These are phyloP conservation scores for Ophiocordyceps camponoti-saundersi DNA, from an alignment of 2,329 filamentous ascomycete genomes.

Conservation along the genomic window DNA sequence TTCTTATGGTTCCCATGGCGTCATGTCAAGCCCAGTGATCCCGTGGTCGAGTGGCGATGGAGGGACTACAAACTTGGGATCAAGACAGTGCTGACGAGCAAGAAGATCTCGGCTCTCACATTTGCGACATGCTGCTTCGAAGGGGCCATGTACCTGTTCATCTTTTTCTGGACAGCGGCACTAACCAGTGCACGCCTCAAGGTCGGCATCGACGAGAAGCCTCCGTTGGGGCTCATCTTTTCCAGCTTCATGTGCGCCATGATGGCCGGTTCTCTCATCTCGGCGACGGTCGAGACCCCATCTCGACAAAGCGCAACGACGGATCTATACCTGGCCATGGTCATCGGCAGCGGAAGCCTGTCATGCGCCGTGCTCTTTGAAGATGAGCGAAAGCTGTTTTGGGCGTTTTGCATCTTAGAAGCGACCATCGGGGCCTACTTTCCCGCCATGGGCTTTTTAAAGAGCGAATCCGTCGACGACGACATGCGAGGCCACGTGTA, in stretches of 20 bases:
- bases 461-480: slow-evolving; percentile 36
- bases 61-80: background rate
- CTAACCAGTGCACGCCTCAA: slow-evolving; percentile 24
- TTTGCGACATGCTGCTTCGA: slow-evolving; percentile 41
- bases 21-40: background rate
- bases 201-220: slow-evolving; percentile 10
- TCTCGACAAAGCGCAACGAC: slow-evolving; percentile 8
- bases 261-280: slow-evolving; percentile 31
- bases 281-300: background rate
- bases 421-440: slow-evolving; percentile 40
- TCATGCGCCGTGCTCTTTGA: slow-evolving; percentile 23
- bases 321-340: slow-evolving; percentile 16
- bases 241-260: slow-evolving; percentile 39
- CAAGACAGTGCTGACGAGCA: slow-evolving; percentile 1
- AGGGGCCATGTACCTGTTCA: slow-evolving; percentile 43
- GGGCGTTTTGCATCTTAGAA: slow-evolving; percentile 40
- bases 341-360: slow-evolving; percentile 17
- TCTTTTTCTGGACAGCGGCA: slow-evolving; percentile 44
- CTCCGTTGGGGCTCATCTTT: slow-evolving; percentile 33
- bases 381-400: slow-evolving; percentile 28
- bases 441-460: slow-evolving; percentile 36
- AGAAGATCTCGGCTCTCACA: slow-evolving; percentile 28
- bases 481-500: slow-evolving; percentile 35
- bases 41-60: background rate
- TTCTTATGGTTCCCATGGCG: background rate